These are phyloP conservation scores for Umbelopsis sp. DNA, from an alignment of 192 early-diverging fungal species.

Conservation along the genomic window DNA sequence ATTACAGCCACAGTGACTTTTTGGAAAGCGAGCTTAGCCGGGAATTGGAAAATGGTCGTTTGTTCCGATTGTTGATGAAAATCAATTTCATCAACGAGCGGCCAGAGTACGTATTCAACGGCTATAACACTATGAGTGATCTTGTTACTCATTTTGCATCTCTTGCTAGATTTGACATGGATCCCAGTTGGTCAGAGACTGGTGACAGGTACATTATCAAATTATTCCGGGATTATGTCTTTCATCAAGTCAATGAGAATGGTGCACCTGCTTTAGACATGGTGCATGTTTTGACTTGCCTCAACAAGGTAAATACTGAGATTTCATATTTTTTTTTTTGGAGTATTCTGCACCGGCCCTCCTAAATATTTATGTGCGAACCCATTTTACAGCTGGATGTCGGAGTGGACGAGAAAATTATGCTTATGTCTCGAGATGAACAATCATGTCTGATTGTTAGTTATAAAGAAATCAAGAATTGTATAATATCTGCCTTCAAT, in stretches of 20 bases:
- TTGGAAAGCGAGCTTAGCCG: conserved; percentile 76
- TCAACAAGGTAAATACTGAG: conserved; percentile 85
- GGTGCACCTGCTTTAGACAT: conserved; percentile 87
- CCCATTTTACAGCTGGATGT: conserved; percentile 79
- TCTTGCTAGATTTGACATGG: conserved; percentile 72
- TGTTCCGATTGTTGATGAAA: conserved; percentile 88
- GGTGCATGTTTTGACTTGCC: conserved; percentile 88
- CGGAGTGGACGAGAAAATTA: conserved; percentile 91
- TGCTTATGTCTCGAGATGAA: conserved; percentile 95
- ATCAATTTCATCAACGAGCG: conserved; percentile 93
- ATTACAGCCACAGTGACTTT: conserved; percentile 67
- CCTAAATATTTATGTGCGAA: neutral
- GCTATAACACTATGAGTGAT: neutral
- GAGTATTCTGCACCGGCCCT: neutral
- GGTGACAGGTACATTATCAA: conserved; percentile 98
- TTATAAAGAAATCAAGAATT: conserved; percentile 93
- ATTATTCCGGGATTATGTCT: conserved; percentile 97
- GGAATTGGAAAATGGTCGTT: conserved; percentile 91
- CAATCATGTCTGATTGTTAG: conserved; percentile 96
- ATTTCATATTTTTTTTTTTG: neutral
- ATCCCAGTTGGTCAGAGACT: conserved; percentile 95
- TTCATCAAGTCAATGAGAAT: conserved; percentile 90
- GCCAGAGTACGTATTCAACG: conserved; percentile 62
- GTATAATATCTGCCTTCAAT: conserved; percentile 83
- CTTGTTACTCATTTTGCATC: neutral